phyloP scores from a whole-genome alignment of 148 eudicot genomes.

The Rhododendron simsii region DNA sequence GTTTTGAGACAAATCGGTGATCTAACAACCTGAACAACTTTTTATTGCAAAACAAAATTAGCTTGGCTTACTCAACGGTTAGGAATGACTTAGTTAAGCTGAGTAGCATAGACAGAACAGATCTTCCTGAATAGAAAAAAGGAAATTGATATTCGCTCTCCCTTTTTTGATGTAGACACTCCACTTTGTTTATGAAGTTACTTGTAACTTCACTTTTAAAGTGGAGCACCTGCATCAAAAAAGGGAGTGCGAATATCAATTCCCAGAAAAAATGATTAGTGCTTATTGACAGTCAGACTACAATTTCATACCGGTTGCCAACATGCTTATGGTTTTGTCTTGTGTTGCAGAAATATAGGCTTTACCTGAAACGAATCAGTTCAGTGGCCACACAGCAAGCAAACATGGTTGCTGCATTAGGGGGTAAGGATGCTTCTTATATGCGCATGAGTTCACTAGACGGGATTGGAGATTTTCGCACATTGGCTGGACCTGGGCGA shows the following conservation, averaged over 20 bases:
- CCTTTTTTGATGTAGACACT: too few species aligned
- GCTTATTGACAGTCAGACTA: not conserved
- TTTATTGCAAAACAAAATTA: not conserved
- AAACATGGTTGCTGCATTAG: conserved; percentile 36
- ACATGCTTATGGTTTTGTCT: not conserved
- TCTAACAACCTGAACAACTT: not conserved
- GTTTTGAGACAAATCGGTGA: not conserved
- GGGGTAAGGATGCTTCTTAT: conserved; percentile 37
- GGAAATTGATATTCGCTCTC: too few species aligned
- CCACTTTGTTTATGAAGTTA: too few species aligned
- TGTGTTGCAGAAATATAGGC: conserved; percentile 78
- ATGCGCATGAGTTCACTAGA: conserved; percentile 46
- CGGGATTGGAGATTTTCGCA: conserved; percentile 50
- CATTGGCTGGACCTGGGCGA: conserved; percentile 43
- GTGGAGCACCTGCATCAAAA: too few species aligned
- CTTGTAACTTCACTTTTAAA: too few species aligned
- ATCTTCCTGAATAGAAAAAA: not conserved
- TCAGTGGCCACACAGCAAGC: conserved; percentile 31
- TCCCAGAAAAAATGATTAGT: too few species aligned
- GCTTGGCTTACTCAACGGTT: not conserved
- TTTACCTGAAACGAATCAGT: conserved; percentile 62
- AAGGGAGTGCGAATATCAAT: too few species aligned
- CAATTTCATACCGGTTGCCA: not conserved
- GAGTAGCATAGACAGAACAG: not conserved
- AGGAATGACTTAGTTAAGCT: not conserved